Percentiles rank a stretch among this genome's conserved stretches.
Evolutionary conservation across 805 yeast species (phyloP).

Genomic region (Danielia oregonensis): DNA sequence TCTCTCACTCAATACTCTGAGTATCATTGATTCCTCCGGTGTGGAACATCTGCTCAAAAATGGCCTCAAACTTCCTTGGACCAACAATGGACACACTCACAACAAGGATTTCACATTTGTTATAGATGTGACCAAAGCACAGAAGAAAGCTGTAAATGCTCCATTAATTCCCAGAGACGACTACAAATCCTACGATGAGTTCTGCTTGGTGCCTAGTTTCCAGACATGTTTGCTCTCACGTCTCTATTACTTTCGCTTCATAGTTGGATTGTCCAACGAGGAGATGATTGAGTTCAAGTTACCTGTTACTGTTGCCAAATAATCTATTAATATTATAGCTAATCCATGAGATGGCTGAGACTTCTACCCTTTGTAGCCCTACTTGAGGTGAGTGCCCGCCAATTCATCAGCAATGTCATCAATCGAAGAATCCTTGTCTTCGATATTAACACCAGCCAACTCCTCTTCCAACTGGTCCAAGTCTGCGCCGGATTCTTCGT

Average conservation of each 20-base stretch:
- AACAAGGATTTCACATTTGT: conserved; percentile 20
- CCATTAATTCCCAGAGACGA: conserved; percentile 5
- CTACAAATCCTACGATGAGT: conserved; percentile 20
- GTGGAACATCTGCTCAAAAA: conserved; percentile 7
- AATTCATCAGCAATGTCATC: conserved; percentile 58
- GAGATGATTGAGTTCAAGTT: conserved; percentile 23
- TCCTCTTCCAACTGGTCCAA: conserved; percentile 52
- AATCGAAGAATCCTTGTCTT: conserved; percentile 41
- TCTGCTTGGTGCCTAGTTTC: conserved; percentile 36
- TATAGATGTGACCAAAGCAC: conserved; percentile 26
- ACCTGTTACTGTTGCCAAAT: conserved; percentile 28
- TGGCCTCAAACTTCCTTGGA: conserved; percentile 4
- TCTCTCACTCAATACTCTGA: conserved; percentile 20
- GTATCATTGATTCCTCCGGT: conserved; percentile 20
- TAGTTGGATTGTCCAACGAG: conserved; percentile 18
- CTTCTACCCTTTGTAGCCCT: neutral
- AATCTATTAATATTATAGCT: conserved; percentile 9
- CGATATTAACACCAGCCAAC: conserved; percentile 30
- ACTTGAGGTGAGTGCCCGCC: conserved; percentile 47
- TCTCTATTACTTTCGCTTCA: conserved; percentile 28
- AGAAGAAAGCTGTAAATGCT: conserved; percentile 11
- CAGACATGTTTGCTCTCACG: conserved; percentile 34
- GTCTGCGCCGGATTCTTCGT: conserved; percentile 51
- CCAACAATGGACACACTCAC: conserved; percentile 12
- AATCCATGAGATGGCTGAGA: neutral